phyloP scores from a whole-genome alignment of 768 basidiomycete species.

The Coprinopsis cinerea region DNA sequence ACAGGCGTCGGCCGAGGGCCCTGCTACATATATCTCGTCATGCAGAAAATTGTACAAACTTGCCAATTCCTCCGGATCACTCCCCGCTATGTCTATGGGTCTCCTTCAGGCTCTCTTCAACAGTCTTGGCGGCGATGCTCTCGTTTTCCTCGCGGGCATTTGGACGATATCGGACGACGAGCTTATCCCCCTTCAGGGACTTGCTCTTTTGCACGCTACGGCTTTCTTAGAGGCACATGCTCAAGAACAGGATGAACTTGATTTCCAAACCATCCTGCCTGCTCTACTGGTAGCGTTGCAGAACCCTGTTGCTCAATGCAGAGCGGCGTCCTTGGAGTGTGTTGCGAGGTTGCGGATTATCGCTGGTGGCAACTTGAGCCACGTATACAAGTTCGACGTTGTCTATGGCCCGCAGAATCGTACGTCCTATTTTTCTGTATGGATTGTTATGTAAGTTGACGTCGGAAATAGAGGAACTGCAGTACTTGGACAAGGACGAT shows the following conservation, averaged over 20 bases:
- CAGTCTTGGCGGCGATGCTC: conserved; percentile 59
- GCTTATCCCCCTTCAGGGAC: conserved; percentile 31
- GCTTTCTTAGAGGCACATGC: conserved; percentile 79
- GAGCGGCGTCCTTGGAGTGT: conserved; percentile 51
- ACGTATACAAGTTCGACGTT: conserved; percentile 67
- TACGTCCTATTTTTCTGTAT: conserved; percentile 26
- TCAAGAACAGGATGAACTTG: conserved; percentile 44
- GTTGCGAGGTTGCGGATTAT: conserved; percentile 41
- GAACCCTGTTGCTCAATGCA: conserved; percentile 33
- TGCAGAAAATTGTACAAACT: conserved; percentile 61
- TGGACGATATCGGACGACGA: conserved; percentile 35
- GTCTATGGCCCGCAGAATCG: conserved; percentile 62
- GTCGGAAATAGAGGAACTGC: conserved; percentile 31
- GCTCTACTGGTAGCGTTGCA: conserved; percentile 59
- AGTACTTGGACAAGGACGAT: conserved; percentile 67
- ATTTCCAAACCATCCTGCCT: conserved; percentile 79
- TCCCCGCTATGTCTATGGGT: conserved; percentile 44
- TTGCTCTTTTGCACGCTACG: conserved; percentile 67
- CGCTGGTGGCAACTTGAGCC: conserved; percentile 36
- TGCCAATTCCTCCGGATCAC: conserved; percentile 49
- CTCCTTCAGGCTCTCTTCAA: conserved; percentile 64
- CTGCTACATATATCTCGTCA: conserved; percentile 47
- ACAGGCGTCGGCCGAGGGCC: conserved; percentile 20
- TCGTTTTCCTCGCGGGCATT: conserved; percentile 76
- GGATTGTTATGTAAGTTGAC: conserved; percentile 7